A percentile compares a stretch with the other conserved stretches of the same genome.
Conservation (phyloP, 352 stramenopile genomes). For the Pythium plurisporium region DNA sequence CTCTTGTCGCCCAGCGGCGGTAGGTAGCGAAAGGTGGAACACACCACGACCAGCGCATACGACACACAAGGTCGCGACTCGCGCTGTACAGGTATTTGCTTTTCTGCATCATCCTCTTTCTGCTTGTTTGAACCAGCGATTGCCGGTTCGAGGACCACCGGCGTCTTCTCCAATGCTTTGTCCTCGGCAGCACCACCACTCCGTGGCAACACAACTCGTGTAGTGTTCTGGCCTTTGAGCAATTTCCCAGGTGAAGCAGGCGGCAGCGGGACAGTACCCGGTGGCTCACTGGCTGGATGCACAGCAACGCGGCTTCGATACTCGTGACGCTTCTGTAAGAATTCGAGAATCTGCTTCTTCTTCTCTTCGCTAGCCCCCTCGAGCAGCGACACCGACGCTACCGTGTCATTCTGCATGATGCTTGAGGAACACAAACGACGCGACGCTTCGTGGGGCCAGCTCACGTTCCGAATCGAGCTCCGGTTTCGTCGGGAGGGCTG, state of each 20-base stretch:
- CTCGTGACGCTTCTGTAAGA: slow-evolving; percentile 40
- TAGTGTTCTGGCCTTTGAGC: too few relatives aligned
- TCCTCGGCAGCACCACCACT: too few relatives aligned
- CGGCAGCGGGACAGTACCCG: neutral
- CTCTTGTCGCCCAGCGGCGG: slow-evolving; percentile 46
- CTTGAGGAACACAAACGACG: neutral
- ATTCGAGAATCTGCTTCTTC: slow-evolving; percentile 35
- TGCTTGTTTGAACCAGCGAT: neutral
- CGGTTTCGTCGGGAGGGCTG: slow-evolving; percentile 27
- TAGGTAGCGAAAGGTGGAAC: slow-evolving; percentile 52
- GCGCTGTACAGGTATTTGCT: too few relatives aligned
- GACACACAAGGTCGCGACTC: neutral
- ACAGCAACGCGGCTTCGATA: slow-evolving; percentile 23
- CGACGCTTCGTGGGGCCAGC: neutral
- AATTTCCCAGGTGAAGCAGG: neutral
- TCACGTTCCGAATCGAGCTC: slow-evolving; percentile 21
- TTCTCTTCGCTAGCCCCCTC: slow-evolving; percentile 28
- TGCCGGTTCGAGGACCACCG: too few relatives aligned
- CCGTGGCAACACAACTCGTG: too few relatives aligned
- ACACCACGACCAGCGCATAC: slow-evolving; percentile 52
- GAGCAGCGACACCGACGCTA: slow-evolving; percentile 12
- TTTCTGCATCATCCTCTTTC: too few relatives aligned
- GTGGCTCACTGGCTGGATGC: slow-evolving; percentile 5
- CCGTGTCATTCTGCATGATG: slow-evolving; percentile 47
- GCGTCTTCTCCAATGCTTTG: too few relatives aligned